Percentiles rank a stretch among this genome's conserved stretches.
phyloP scores from a whole-genome alignment of 345 rosid species.

The Gossypium stocksii region DNA sequence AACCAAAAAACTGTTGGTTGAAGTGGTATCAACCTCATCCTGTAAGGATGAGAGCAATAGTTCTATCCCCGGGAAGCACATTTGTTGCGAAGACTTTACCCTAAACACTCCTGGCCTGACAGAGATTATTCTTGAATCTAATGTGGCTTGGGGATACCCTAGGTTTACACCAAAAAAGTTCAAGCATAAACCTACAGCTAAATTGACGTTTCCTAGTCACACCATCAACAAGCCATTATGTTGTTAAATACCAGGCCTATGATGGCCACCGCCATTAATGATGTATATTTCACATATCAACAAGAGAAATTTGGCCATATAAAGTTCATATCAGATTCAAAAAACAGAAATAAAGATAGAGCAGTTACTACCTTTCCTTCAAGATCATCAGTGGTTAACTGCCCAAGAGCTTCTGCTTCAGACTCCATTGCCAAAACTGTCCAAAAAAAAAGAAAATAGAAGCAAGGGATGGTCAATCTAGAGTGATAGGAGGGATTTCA shows the following conservation, averaged over 20 bases:
- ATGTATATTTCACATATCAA: background rate
- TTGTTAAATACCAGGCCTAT: background rate
- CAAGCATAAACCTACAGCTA: background rate
- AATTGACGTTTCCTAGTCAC: background rate
- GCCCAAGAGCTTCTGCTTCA: slow-evolving; percentile 63
- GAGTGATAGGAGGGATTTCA: background rate
- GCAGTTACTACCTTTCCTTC: slow-evolving; percentile 54
- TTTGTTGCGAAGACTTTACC: no score
- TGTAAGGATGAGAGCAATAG: no score
- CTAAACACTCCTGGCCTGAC: no score
- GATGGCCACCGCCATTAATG: background rate
- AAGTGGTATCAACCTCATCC: no score
- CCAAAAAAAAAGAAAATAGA: background rate
- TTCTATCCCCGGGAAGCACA: no score
- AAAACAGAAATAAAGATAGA: slow-evolving; percentile 1
- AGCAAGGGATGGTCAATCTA: background rate
- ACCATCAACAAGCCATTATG: background rate
- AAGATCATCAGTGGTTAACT: slow-evolving; percentile 60
- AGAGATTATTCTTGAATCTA: no score
- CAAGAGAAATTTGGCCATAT: background rate
- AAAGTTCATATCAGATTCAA: background rate
- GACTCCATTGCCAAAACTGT: slow-evolving; percentile 71
- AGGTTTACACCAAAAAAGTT: background rate
- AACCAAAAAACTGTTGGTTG: background rate
- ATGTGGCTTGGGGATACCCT: no score